phyloP scores from a whole-genome alignment of 23 red algal genomes.

The Gracilaria vermiculophylla region DNA sequence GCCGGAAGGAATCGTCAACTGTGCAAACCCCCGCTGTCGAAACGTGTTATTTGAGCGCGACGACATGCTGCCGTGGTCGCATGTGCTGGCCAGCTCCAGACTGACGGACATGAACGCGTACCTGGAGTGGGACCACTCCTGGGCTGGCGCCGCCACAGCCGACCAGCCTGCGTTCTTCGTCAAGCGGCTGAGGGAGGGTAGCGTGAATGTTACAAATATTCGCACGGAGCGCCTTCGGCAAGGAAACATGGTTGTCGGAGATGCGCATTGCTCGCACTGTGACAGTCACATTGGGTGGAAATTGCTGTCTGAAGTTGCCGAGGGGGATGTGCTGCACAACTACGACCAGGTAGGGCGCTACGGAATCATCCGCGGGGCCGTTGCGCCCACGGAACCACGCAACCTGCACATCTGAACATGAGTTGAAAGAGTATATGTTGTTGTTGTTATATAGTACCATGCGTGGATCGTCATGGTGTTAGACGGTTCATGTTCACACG shows the following conservation, averaged over 20 bases:
- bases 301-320: slow-evolving; percentile 42
- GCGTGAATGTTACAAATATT: slow-evolving; percentile 20
- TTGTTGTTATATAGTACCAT: neutral
- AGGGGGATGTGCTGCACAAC: slow-evolving; percentile 38
- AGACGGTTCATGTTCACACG: too few relatives aligned
- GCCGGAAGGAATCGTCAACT: slow-evolving; percentile 36
- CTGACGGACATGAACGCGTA: slow-evolving; percentile 66
- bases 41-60: slow-evolving; percentile 58
- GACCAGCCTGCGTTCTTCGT: slow-evolving; percentile 65
- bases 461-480: neutral
- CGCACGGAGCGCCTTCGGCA: slow-evolving; percentile 38
- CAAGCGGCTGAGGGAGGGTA: slow-evolving; percentile 23
- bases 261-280: slow-evolving; percentile 54
- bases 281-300: slow-evolving; percentile 57
- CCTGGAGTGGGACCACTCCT: slow-evolving; percentile 72
- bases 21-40: slow-evolving; percentile 35
- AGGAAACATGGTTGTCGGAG: slow-evolving; percentile 57
- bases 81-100: slow-evolving; percentile 52
- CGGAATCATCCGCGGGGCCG: slow-evolving; percentile 59
- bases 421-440: neutral
- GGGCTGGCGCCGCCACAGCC: slow-evolving; percentile 47
- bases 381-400: slow-evolving; percentile 46
- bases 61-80: slow-evolving; percentile 64
- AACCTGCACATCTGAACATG: neutral
- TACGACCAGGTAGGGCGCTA: slow-evolving; percentile 63